Conservation (phyloP, 2,329 filamentous ascomycete species). For the Fusarium sp. region DNA sequence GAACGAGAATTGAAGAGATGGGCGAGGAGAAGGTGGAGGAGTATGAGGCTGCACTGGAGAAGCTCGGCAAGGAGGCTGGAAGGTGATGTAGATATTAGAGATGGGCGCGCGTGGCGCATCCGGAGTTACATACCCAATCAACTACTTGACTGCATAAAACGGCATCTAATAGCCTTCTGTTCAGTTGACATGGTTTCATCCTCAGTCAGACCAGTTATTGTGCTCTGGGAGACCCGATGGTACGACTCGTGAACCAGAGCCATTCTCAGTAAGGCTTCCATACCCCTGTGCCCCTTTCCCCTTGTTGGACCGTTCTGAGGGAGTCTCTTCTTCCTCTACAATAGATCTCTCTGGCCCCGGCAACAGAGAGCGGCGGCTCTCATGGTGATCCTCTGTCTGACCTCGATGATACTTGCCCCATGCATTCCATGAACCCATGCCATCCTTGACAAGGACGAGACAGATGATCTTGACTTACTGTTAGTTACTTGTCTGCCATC, state of each 20-base stretch:
- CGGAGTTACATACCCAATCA: slow-evolving; percentile 34
- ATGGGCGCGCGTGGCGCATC: slow-evolving; percentile 12
- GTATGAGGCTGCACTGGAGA: slow-evolving; percentile 70
- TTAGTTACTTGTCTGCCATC: not conserved
- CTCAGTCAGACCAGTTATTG: slow-evolving; percentile 42
- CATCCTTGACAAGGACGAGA: slow-evolving; percentile 47
- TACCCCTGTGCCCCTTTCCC: slow-evolving; percentile 27
- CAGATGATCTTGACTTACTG: slow-evolving; percentile 44
- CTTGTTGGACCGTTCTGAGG: slow-evolving; percentile 13
- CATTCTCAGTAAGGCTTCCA: slow-evolving; percentile 29
- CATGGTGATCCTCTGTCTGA: slow-evolving; percentile 18
- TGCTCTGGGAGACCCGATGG: slow-evolving; percentile 41
- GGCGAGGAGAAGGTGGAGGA: slow-evolving; percentile 58
- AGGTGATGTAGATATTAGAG: slow-evolving; percentile 35
- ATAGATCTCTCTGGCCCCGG: slow-evolving; percentile 43
- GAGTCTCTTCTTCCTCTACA: slow-evolving; percentile 40
- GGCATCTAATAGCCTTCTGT: not conserved
- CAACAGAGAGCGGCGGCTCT: slow-evolving; percentile 43
- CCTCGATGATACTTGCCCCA: slow-evolving; percentile 30
- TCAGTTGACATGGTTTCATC: not conserved
- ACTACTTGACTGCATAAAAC: not conserved
- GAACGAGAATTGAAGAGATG: slow-evolving; percentile 62
- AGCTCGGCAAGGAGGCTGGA: slow-evolving; percentile 71
- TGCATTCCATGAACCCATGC: slow-evolving; percentile 47
- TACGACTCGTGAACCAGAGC: slow-evolving; percentile 42